Evolutionary conservation across 352 stramenopile genomes (phyloP).

Genomic region (Phytophthora crassamura): DNA sequence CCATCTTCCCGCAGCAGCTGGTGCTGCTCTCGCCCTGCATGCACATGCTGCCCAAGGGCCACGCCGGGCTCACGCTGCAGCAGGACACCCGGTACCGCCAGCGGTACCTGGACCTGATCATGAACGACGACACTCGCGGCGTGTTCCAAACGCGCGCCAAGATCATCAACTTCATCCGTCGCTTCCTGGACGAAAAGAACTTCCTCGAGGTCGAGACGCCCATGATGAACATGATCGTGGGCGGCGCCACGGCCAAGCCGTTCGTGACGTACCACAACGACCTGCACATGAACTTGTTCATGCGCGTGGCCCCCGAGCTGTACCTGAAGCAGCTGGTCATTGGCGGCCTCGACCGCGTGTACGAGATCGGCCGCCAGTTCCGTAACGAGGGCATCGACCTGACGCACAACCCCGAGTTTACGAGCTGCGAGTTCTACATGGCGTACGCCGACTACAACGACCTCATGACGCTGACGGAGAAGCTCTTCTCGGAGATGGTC

Average conservation of each 20-base stretch:
- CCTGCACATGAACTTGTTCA: conserved; percentile 96
- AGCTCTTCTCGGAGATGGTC: conserved; percentile 92
- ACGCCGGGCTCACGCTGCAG: conserved; percentile 69
- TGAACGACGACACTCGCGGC: conserved; percentile 93
- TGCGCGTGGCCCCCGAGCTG: conserved; percentile 98
- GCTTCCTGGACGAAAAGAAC: conserved; percentile 92
- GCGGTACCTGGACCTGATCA: conserved; percentile 97
- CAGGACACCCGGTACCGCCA: conserved; percentile 91
- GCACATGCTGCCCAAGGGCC: conserved; percentile 85
- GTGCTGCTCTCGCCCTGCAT: conserved; percentile 85
- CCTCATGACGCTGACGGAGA: conserved; percentile 97
- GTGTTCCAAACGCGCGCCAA: conserved; percentile 94
- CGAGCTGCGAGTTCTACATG: conserved; percentile 98
- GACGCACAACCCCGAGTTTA: conserved; percentile 99
- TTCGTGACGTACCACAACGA: conserved; percentile 99
- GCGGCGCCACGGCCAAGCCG: conserved; percentile 96
- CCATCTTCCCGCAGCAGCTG: conserved; percentile 93
- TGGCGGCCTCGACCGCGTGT: conserved; percentile 97
- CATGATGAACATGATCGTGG: conserved; percentile 96
- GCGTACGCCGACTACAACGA: conserved; percentile 98
- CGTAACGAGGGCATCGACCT: conserved; percentile 99
- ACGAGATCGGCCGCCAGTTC: conserved; percentile 99
- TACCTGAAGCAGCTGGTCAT: conserved; percentile 98
- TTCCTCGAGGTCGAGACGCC: conserved; percentile 99
- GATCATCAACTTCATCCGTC: conserved; percentile 95